Base-by-base conservation (phyloP, 192 early-diverging fungal genomes). In the Helicostylum pulchrum region DNA sequence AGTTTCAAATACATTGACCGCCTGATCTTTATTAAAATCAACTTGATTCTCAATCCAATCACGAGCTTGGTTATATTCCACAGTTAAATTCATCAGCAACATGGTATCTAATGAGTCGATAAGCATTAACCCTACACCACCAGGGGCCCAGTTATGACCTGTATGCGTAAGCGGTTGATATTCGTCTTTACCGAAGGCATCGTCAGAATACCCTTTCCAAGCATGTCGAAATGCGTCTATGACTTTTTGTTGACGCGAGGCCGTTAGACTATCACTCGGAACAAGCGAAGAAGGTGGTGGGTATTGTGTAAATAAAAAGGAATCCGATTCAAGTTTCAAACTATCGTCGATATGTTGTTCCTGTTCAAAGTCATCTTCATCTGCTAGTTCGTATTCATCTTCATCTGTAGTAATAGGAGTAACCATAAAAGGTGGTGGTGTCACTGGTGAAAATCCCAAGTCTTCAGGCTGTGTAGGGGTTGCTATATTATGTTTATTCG, bases 71-170 rank as follows among this genome's bases (percentile, higher is more conserved):
- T 76, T 49, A 65, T 90, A 96, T 60, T 96, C 92, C 7, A 86
- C 75, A 0, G 76, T 78, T 46, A 93, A 75, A 14, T 79, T 87
- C 87, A 96, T 91, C 34, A 96, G 69, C 14, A 83, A 72, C 15
- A 94, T 80, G 8, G 94, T 93, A 64, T 96, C 94, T 15, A 96
- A 73, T 2, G 91, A 78, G 65, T 98, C 96, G 4, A 94, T 73
- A 57, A 95, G 83, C 6, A 90, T 92, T 32, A 95, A 83, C 6
- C 91, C 92, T 72, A 91, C 82, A 46, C 82, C 77, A 19, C 92
- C 90, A 0, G 65, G 53, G 7, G 87, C 73, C 81, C 90, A 84
- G 55, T 92, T 87, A 12, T 72, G 68, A 7, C 92, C 92, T 5
- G 44, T 48, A 44, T 81, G 81, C 2, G 88, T 81, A 10, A 93